Conservation (phyloP, 306 rosid species). For the Vachellia collinsii region DNA sequence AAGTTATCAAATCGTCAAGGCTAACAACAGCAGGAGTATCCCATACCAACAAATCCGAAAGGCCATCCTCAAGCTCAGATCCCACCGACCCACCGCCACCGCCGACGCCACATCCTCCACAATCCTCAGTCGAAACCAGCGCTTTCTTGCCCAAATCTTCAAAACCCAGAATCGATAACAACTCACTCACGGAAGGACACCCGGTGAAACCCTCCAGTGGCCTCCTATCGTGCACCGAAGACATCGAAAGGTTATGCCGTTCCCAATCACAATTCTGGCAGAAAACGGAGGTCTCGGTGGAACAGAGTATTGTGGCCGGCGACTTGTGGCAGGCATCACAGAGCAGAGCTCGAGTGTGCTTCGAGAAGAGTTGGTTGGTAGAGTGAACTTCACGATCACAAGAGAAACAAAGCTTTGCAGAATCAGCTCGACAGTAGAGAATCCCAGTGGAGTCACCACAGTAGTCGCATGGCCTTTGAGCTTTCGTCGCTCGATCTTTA, state of each 20-base stretch:
- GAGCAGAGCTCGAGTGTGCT: slow-evolving; percentile 77
- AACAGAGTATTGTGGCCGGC: slow-evolving; percentile 85
- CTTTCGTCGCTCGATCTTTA: background rate
- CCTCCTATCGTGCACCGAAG: slow-evolving; percentile 61
- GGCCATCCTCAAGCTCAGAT: slow-evolving; percentile 40
- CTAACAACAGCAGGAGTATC: slow-evolving; percentile 68
- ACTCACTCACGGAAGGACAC: slow-evolving; percentile 64
- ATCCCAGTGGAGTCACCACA: slow-evolving; percentile 63
- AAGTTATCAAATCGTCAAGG: slow-evolving; percentile 70
- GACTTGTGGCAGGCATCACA: slow-evolving; percentile 69
- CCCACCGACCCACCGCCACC: slow-evolving; percentile 35
- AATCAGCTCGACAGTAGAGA: slow-evolving; percentile 85
- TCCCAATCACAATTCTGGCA: slow-evolving; percentile 97
- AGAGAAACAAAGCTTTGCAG: slow-evolving; percentile 82
- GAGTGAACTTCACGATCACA: slow-evolving; percentile 88
- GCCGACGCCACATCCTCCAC: slow-evolving; percentile 5
- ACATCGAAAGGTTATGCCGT: slow-evolving; percentile 34
- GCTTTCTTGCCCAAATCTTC: slow-evolving; percentile 59
- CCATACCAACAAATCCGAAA: slow-evolving; percentile 64
- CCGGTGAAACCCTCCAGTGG: slow-evolving; percentile 82
- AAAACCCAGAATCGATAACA: slow-evolving; percentile 59
- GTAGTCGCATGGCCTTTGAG: slow-evolving; percentile 56
- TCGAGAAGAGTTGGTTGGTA: slow-evolving; percentile 78
- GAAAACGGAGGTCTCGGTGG: slow-evolving; percentile 67
- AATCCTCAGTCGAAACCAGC: slow-evolving; percentile 42